phyloP scores from a whole-genome alignment of 2,329 filamentous ascomycete species.

The Xenosphaeropsis pyriputrescens region DNA sequence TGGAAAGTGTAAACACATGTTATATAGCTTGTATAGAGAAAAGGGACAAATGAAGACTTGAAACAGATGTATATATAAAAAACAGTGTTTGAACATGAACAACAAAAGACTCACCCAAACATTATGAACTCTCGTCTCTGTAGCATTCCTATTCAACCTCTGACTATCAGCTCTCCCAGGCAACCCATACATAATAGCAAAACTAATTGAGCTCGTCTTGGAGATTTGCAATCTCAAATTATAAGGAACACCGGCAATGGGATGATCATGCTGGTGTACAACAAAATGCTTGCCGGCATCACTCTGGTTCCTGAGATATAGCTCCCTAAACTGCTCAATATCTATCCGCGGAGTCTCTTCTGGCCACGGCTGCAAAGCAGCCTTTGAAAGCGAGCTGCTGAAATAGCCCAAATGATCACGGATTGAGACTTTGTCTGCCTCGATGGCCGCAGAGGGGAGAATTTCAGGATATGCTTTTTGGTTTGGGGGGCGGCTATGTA shows the following conservation, averaged over 20 bases:
- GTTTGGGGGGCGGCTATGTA: not conserved
- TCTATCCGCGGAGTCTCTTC: not conserved
- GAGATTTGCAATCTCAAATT: slow-evolving; percentile 60
- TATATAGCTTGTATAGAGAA: not conserved
- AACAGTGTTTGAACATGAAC: not conserved
- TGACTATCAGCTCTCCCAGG: slow-evolving; percentile 41
- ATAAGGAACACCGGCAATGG: slow-evolving; percentile 52
- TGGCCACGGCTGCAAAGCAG: not conserved
- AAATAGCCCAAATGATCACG: not conserved
- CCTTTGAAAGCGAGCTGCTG: not conserved
- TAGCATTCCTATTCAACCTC: slow-evolving; percentile 41
- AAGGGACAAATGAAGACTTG: not conserved
- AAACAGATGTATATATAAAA: not conserved
- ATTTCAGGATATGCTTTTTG: not conserved
- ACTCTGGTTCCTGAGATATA: not conserved
- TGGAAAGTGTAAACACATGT: slow-evolving; percentile 10
- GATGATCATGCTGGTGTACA: slow-evolving; percentile 61
- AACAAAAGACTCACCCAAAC: slow-evolving; percentile 30
- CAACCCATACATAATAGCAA: slow-evolving; percentile 45
- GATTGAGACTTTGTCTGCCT: not conserved
- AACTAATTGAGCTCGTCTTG: slow-evolving; percentile 43
- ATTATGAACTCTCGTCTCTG: slow-evolving; percentile 46
- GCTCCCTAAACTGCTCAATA: not conserved
- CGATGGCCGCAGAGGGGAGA: not conserved
- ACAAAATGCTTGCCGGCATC: slow-evolving; percentile 40